Base-by-base conservation (phyloP, 306 rosid genomes). In the Biancaea sappan region DNA sequence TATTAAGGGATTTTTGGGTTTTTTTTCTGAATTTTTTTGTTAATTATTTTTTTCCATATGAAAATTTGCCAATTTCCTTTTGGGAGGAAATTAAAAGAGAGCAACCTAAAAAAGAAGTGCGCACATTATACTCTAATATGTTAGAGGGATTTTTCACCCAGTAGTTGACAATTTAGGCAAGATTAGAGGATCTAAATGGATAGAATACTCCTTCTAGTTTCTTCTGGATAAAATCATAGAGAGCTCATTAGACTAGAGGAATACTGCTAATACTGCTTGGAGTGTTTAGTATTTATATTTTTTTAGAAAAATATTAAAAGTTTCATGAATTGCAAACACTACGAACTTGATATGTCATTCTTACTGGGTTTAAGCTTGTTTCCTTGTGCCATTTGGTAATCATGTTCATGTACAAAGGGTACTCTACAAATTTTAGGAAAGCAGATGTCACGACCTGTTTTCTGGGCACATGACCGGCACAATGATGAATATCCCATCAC, bases 401-500 rank as follows among this genome's bases (percentile, higher is more conserved):
- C 99, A 95, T 77, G 98, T 92, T 72, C 99, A 95, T 77, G 98
- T 98, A 14, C 83, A 94, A 80, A 92, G 99, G 81, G 96, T 87
- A 21, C 88, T 95, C 2, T 95, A 86, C 74, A 98, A 95, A 62
- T 84, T 97, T 4, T 98, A 95, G 82, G n/a, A n/a, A 95, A 95
- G 84, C 99, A 95, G n/a, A n/a, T n/a, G n/a, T n/a, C n/a, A n/a
- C n/a, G n/a, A n/a, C n/a, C n/a, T n/a, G n/a, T n/a, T n/a, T n/a
- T n/a, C n/a, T n/a, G n/a, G n/a, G n/a, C n/a, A n/a, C n/a, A n/a
- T n/a, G n/a, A n/a, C n/a, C n/a, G n/a, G n/a, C n/a, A n/a, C n/a
- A n/a, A n/a, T n/a, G n/a, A n/a, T n/a, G n/a, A n/a, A n/a, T n/a
- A n/a, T n/a, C n/a, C n/a, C n/a, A n/a, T n/a, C n/a, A n/a, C n/a